phyloP scores from a whole-genome alignment of 1,139 yeast species.

The Suhomyces bolitotheri region DNA sequence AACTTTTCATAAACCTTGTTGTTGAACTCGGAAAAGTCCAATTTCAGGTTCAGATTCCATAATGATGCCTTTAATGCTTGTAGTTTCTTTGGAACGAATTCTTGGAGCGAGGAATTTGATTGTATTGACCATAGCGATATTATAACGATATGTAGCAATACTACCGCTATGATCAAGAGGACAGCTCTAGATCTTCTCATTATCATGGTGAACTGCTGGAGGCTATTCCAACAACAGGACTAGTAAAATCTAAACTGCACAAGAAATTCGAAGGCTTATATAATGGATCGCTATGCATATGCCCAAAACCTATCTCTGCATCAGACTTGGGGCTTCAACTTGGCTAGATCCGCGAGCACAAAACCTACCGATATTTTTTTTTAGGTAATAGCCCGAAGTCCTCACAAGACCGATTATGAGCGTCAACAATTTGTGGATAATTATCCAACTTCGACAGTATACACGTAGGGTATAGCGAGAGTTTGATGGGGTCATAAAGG shows the following conservation, averaged over 20 bases:
- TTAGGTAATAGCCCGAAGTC: no score
- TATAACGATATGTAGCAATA: conserved; percentile 14
- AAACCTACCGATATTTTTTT: no score
- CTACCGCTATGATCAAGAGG: conserved; percentile 7
- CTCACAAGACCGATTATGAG: no score
- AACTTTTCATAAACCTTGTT: conserved; percentile 6
- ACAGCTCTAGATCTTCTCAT: conserved; percentile 14
- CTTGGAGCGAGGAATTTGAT: conserved; percentile 6
- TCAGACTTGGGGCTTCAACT: background rate
- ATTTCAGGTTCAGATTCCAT: conserved; percentile 4
- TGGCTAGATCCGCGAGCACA: background rate
- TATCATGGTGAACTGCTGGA: conserved; percentile 4
- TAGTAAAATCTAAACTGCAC: no score
- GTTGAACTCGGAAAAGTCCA: conserved; percentile 8
- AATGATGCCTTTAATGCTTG: conserved; percentile 5
- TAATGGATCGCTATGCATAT: background rate
- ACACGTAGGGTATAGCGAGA: no score
- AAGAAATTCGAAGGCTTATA: background rate
- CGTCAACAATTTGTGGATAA: no score
- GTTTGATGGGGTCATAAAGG: no score
- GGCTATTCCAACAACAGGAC: background rate
- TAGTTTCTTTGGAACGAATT: background rate
- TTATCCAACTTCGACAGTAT: no score
- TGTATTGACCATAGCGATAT: conserved; percentile 11
- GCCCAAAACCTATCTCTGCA: background rate